A percentile compares a stretch with the other conserved stretches of the same genome.
phyloP scores from a whole-genome alignment of 2,329 filamentous ascomycete genomes.

The Chaetoscypha palmicola region DNA sequence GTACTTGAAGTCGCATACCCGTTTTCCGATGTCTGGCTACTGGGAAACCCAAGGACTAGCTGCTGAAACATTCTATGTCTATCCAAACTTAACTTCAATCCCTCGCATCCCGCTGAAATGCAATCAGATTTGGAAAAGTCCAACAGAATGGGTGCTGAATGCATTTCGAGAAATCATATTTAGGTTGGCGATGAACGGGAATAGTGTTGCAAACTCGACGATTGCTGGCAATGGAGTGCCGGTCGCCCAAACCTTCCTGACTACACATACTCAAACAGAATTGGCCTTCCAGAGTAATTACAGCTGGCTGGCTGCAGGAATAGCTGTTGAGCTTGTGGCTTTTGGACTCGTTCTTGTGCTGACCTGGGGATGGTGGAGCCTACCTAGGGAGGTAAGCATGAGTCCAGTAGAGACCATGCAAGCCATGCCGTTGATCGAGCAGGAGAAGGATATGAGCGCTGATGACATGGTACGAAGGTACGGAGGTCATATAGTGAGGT shows the following conservation, averaged over 20 bases:
- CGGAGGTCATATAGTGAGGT: background rate
- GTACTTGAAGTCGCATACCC: background rate
- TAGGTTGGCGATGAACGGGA: background rate
- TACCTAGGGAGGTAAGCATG: background rate
- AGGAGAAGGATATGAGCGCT: background rate
- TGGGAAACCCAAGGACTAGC: background rate
- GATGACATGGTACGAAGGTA: background rate
- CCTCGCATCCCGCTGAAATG: background rate
- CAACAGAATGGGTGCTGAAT: background rate
- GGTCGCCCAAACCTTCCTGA: background rate
- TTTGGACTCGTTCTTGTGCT: background rate
- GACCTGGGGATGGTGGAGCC: background rate
- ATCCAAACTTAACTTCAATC: background rate
- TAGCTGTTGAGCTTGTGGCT: background rate
- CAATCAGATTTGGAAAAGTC: background rate
- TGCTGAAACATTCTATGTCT: background rate
- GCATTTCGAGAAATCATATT: background rate
- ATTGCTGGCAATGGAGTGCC: background rate
- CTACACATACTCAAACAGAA: background rate
- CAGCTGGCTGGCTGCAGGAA: background rate
- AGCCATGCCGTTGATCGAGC: background rate
- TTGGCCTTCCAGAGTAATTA: background rate
- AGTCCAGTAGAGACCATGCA: conserved; percentile 1
- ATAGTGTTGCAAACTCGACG: background rate
- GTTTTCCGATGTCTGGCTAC: background rate